Evolutionary conservation across 495 filamentous ascomycete species (phyloP), one percentile per base, ranked within the genome.

Genomic region (Wilcoxina mikolae): DNA sequence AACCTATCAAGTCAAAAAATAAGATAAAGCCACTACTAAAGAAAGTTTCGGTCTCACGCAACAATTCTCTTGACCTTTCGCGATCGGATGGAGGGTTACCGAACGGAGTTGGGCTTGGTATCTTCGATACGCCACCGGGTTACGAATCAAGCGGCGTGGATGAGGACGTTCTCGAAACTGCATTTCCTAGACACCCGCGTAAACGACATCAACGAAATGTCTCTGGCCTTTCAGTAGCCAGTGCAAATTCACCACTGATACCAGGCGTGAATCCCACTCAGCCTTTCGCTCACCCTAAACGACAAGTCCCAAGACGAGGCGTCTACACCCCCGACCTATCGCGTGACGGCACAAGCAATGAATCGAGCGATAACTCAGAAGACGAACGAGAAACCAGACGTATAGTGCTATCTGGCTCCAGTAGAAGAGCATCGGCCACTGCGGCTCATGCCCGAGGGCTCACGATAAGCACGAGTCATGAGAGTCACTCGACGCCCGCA

Each of bases 11-110:
- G 17, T 55, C 62, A 44, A 55, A 60, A 4, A 62, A 55, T 28
- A 65, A 65, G 57, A 66, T 66, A 62, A 66, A 66, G 49, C 64
- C 64, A 23, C 51, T 66, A 7, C 17, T 66, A 33, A 66, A 65
- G 49, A 62, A 67, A n/a, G 62, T 65, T 33, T 67, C 58, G 46
- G 58, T 50, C 12, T 62, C 62, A 17, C 49, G 62, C 27, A 51
- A 56, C 11, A 66, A 66, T 53, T 66, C 63, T 25, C 46, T 66
- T 23, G 64, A 66, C 44, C 33, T 66, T 29, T 66, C 62, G 29
- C 56, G 63, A 58, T 65, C 64, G 29, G 64, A 65, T 46, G 64
- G 64, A 28, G 64, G 64, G 12, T 45, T 67, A 10, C 62, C 62
- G 24, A 56, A 53, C 45, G 62, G 59, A 44, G 59, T 66, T 29